These are phyloP conservation scores for Oryza nivara DNA, from an alignment of 176 grass and related monocot genomes.

Conservation along the genomic window DNA sequence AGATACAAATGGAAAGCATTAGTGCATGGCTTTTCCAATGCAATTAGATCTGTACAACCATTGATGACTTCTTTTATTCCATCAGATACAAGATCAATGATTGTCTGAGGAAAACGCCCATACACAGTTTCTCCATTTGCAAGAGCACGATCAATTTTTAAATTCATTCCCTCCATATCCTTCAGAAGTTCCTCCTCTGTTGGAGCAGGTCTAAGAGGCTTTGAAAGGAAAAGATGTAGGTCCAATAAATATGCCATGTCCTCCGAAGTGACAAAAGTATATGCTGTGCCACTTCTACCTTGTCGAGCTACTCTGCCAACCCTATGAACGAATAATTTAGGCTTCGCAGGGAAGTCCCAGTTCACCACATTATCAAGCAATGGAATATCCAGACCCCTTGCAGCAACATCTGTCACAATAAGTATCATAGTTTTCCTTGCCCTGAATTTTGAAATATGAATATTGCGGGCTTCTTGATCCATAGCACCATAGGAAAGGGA, in stretches of 20 bases:
- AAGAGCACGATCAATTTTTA: slow-evolving; percentile 72
- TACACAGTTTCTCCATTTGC: slow-evolving; percentile 83
- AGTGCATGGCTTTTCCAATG: slow-evolving; percentile 71
- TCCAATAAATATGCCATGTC: slow-evolving; percentile 84
- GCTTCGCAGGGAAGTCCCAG: slow-evolving; percentile 93
- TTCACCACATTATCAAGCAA: slow-evolving; percentile 99
- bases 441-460: slow-evolving; percentile 88
- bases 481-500: slow-evolving; percentile 94
- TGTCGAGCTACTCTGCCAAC: slow-evolving; percentile 85
- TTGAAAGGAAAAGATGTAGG: slow-evolving; percentile 95
- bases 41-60: slow-evolving; percentile 58
- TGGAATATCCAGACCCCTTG: slow-evolving; percentile 94
- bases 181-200: slow-evolving; percentile 86
- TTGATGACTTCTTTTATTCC: slow-evolving; percentile 78
- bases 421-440: slow-evolving; percentile 89
- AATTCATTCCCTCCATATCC: slow-evolving; percentile 61
- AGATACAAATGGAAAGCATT: slow-evolving; percentile 92
- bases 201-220: slow-evolving; percentile 82
- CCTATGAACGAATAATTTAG: slow-evolving; percentile 94
- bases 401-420: slow-evolving; percentile 98
- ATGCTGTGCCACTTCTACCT: slow-evolving; percentile 86
- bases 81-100: slow-evolving; percentile 86
- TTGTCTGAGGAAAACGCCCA: slow-evolving; percentile 84
- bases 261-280: slow-evolving; percentile 92
- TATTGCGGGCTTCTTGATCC: slow-evolving; percentile 94